Base-by-base conservation (phyloP, 2,329 filamentous ascomycete genomes). In the Aspergillus clavatus region DNA sequence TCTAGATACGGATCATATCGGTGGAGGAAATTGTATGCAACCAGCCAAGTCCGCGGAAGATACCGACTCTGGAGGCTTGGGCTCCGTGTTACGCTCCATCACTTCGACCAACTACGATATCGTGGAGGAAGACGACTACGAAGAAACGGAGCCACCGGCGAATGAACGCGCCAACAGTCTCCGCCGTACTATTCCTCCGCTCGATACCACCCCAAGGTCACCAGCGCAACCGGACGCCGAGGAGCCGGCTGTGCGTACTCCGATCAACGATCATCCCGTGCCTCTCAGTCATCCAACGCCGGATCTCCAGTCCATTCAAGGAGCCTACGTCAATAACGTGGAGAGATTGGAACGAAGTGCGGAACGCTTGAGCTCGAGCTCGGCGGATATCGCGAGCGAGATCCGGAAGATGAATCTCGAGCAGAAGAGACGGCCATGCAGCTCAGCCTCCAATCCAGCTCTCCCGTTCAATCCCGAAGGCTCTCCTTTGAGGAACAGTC, bases 271-370 rank as follows among this genome's bases (percentile, higher is more conserved):
- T 43, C 58, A 60, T 27, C 62, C 72, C 29, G 60, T 71, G 12
- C 69, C 70, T 49, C 64, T 75, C 45, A 70, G 66, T 45, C 72
- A 75, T 57, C 73, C 73, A 12, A 74, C 64, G 11, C 73, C 73
- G 3, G 73, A 73, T 53, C 62, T 76, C 12, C 73, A 76, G 49
- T 70, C 73, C 26, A 51, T 74, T 45, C 73, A 76, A 62, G 73
- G 73, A 33, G 73, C 73, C 21, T 75, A 76, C 47, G 56, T 69
- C 23, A 70, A 69, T 48, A 75, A 76, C 66, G 69, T 76, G 44
- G 72, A 73, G 54, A 63, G 73, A 35, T 53, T 76, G 52, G 73
- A 76, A 52, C 63, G 68, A 50, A 73, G 67, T 50, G 73, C 73
- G 12, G 73, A 75, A 57, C 68, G 69, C 26, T 59, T 76, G 46